These are phyloP conservation scores for Starmerella bacillaris DNA, from an alignment of 805 yeast genomes.

Conservation along the genomic window DNA sequence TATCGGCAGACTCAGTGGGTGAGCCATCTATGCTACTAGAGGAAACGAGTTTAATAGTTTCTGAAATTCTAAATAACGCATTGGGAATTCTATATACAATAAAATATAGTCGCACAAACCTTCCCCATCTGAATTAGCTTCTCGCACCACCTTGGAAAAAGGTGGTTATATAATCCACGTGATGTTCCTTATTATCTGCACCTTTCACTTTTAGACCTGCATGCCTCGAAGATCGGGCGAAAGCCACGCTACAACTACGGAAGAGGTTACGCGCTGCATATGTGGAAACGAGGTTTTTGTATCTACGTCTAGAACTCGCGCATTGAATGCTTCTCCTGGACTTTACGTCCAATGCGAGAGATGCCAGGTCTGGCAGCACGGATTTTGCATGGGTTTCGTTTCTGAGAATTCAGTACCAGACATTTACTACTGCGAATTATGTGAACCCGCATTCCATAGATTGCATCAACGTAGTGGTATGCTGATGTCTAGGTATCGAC, in stretches of 20 bases:
- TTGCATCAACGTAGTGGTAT: slow-evolving; percentile 8
- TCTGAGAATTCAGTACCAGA: slow-evolving; percentile 69
- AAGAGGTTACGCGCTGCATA: slow-evolving; percentile 37
- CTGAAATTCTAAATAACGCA: too few species aligned
- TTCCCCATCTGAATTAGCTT: too few species aligned
- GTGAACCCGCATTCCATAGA: slow-evolving; percentile 67
- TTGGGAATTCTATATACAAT: too few species aligned
- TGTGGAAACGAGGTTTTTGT: slow-evolving; percentile 36
- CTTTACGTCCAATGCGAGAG: slow-evolving; percentile 88
- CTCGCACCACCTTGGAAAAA: too few species aligned
- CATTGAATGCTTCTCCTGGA: slow-evolving; percentile 66
- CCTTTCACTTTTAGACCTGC: too few species aligned
- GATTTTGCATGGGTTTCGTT: slow-evolving; percentile 76
- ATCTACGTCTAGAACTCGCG: slow-evolving; percentile 18
- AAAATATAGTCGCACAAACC: too few species aligned
- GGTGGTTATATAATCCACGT: too few species aligned
- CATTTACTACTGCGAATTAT: slow-evolving; percentile 83
- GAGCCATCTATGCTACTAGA: too few species aligned
- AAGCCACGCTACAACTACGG: slow-evolving; percentile 17
- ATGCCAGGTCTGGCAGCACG: slow-evolving; percentile 96
- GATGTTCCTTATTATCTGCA: too few species aligned
- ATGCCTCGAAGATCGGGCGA: neutral
- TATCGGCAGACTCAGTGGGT: too few species aligned
- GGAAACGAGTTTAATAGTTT: too few species aligned
- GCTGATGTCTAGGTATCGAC: slow-evolving; percentile 9